A percentile compares a stretch with the other conserved stretches of the same genome.
Evolutionary conservation across 352 stramenopile species (phyloP).

Genomic region (Globisporangium mamillatum): DNA sequence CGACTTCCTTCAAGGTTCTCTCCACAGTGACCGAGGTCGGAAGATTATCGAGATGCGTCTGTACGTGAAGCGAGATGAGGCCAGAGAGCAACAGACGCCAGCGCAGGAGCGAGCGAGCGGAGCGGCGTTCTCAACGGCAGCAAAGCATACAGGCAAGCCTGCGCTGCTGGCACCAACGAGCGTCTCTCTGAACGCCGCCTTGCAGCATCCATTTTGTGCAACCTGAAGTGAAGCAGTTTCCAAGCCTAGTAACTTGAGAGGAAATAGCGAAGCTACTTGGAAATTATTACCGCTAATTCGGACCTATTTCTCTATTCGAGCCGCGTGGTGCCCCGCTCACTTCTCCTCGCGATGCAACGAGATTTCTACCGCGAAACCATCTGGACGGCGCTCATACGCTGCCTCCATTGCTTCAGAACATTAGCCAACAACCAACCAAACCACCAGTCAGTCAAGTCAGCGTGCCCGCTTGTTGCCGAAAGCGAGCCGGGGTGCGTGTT

Average conservation of each 20-base stretch:
- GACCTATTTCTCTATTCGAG: slow-evolving; percentile 10
- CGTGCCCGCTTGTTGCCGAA: neutral
- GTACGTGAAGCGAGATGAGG: neutral
- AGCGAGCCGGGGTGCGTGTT: neutral
- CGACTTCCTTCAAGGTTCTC: neutral
- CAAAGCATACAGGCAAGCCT: neutral
- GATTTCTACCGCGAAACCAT: slow-evolving; percentile 4
- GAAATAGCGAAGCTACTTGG: neutral
- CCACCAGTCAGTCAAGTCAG: slow-evolving; percentile 3
- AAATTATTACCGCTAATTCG: neutral
- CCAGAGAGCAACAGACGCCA: neutral
- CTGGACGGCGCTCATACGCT: slow-evolving; percentile 5
- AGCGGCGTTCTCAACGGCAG: neutral
- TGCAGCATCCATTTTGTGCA: neutral
- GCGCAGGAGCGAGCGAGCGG: neutral
- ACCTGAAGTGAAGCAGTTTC: neutral
- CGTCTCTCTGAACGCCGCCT: neutral
- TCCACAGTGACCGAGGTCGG: neutral
- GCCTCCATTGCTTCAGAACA: slow-evolving; percentile 8
- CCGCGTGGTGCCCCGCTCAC: neutral
- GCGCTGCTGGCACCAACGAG: neutral
- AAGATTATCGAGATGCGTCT: neutral
- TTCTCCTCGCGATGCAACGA: slow-evolving; percentile 4
- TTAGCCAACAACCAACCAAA: slow-evolving; percentile 1
- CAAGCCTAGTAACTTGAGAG: neutral